phyloP scores from a whole-genome alignment of 2,329 filamentous ascomycete genomes.

The Neofusicoccum sp. region DNA sequence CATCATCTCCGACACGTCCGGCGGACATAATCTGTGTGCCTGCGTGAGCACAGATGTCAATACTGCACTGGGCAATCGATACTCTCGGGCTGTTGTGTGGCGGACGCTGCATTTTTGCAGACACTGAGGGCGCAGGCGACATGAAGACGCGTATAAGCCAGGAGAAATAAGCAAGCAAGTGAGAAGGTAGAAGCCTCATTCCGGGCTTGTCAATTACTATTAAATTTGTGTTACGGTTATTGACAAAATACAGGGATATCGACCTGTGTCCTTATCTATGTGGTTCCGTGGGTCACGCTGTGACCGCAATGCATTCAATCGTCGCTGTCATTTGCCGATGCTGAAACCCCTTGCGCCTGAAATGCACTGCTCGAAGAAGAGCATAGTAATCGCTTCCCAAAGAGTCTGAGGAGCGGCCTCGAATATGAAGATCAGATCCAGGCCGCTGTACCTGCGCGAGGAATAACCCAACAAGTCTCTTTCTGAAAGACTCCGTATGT shows the following conservation, averaged over 20 bases:
- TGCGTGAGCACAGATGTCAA: neutral
- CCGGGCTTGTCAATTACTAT: neutral
- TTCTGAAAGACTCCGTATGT: too few relatives aligned
- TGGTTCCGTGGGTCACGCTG: neutral
- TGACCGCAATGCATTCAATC: slow-evolving; percentile 1
- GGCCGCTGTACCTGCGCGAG: too few relatives aligned
- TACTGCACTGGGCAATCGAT: slow-evolving; percentile 5
- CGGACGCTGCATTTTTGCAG: neutral
- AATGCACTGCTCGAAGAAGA: slow-evolving; percentile 7
- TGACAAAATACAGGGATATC: neutral
- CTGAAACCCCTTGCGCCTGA: neutral
- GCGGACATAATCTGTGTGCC: neutral
- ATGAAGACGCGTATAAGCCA: neutral
- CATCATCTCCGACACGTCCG: neutral
- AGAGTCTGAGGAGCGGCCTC: neutral
- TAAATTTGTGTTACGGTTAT: neutral
- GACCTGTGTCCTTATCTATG: neutral
- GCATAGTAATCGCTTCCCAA: neutral
- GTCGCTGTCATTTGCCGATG: slow-evolving; percentile 10
- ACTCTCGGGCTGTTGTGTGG: neutral
- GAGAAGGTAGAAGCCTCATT: neutral
- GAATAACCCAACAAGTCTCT: too few relatives aligned
- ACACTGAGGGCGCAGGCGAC: neutral
- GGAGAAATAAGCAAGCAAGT: neutral
- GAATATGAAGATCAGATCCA: neutral